Conservation (phyloP, 2,329 filamentous ascomycete species). For the Arachnopeziza araneosa region DNA sequence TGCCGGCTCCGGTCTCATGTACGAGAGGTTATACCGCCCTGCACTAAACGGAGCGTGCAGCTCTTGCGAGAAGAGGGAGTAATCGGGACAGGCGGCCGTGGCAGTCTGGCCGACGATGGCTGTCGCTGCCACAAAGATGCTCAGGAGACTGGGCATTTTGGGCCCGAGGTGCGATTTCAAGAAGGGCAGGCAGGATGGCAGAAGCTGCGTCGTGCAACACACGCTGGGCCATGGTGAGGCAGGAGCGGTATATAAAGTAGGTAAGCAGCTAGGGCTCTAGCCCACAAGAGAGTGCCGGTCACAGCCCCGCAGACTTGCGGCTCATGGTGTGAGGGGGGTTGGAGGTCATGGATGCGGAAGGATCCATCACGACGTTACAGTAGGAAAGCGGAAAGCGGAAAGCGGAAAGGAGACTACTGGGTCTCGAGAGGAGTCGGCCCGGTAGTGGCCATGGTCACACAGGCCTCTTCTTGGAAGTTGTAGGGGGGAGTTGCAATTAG, state of each 20-base stretch:
- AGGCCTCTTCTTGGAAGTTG: not conserved
- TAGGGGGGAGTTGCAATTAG: not conserved
- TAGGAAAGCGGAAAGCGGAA: not conserved
- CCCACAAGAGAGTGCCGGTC: not conserved
- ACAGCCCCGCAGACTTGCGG: not conserved
- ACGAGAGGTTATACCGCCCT: conserved; percentile 73
- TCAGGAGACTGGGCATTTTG: not conserved
- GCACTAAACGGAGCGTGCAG: conserved; percentile 66
- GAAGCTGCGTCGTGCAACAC: not conserved
- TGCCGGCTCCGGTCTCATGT: conserved; percentile 66
- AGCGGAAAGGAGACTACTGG: not conserved
- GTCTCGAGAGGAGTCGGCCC: not conserved
- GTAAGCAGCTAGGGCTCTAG: not conserved
- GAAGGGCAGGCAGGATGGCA: not conserved
- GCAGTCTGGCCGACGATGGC: not conserved
- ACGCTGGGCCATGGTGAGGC: not conserved
- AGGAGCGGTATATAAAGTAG: not conserved
- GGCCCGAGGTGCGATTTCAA: not conserved
- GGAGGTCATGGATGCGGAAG: not conserved
- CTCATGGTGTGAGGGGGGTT: not conserved
- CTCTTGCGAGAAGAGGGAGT: conserved; percentile 52
- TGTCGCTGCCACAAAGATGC: not conserved
- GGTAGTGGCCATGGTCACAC: not conserved
- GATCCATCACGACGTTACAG: not conserved
- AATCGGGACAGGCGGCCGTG: conserved; percentile 53